Evolutionary conservation across 768 basidiomycete genomes (phyloP), one percentile per base, ranked within the genome.

Genomic region (Lentinula detonsa): DNA sequence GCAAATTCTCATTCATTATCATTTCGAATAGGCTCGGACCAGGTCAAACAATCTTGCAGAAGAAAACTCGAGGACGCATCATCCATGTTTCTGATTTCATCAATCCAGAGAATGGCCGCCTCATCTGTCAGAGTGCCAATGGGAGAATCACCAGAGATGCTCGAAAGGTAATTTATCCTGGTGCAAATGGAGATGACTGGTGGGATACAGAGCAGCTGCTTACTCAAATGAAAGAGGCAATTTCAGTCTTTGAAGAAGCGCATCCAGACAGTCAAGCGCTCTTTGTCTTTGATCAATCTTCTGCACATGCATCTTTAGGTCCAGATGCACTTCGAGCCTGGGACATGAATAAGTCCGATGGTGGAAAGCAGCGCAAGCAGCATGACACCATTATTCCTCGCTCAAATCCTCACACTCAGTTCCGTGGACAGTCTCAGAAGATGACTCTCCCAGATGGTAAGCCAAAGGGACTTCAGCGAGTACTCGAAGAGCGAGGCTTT

Each of bases 201-300:
- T 69, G 65, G 68, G 66, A 69, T 48, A 55, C 40, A 28, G 50
- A 42, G 15, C 67, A 67, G 61, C 43, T 69, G 5, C 53, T 67
- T 31, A 53, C 42, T 21, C 67, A 69, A 35, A 54, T 66, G n/a
- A 58, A 64, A 11, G 16, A 59, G 9, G 62, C 61, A 10, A 65
- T 69, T 6, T 21, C 61, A 0, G 69, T 78, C 11, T 76, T 78
- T 65, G 73, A 79, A 42, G 57, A 59, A n/a, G 67, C 68, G 5
- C 71, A 75, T 65, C 75, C 76, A 2, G 65, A 67, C 5, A 67
- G 67, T 4, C 62, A 68, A 7, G 67, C 65, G 0, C 61, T 78
- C 0, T 78, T 79, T 42, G 65, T 79, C 31, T 79, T 76, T 64
- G 74, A 80, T 66, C 73, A 78, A 52, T 77, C 77, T 9, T 77